phyloP scores from a whole-genome alignment of 345 rosid genomes.

The Cardamine chenopodiifolia region DNA sequence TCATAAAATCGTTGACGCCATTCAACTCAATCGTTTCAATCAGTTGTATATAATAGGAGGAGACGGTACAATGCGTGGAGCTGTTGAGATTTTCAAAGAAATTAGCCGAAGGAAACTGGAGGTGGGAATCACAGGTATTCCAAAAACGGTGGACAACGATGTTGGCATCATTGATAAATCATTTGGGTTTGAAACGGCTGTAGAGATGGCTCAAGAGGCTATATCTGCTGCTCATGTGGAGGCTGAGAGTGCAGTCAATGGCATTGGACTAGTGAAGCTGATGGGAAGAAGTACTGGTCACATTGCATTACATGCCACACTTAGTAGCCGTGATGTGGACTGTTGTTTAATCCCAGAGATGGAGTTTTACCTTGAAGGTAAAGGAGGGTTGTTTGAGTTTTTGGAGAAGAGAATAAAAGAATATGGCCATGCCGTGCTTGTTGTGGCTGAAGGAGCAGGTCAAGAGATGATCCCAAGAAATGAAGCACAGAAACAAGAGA shows the following conservation, averaged over 20 bases:
- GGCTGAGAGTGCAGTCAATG: conserved; percentile 93
- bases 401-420: conserved; percentile 55
- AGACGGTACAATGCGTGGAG: conserved; percentile 89
- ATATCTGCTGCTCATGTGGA: conserved; percentile 85
- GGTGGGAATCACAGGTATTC: conserved; percentile 66
- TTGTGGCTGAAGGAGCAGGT: conserved; percentile 92
- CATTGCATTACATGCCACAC: conserved; percentile 81
- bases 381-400: conserved; percentile 78
- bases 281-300: conserved; percentile 97
- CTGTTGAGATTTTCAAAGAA: conserved; percentile 68
- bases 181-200: conserved; percentile 93
- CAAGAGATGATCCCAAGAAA: conserved; percentile 80
- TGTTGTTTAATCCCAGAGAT: conserved; percentile 85
- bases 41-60: conserved; percentile 91
- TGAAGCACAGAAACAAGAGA: conserved; percentile 64
- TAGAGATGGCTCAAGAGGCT: conserved; percentile 88
- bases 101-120: conserved; percentile 51
- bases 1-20: conserved; percentile 65
- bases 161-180: conserved; percentile 83
- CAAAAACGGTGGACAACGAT: conserved; percentile 89
- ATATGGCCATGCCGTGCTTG: conserved; percentile 76
- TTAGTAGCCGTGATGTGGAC: conserved; percentile 94
- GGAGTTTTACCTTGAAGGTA: conserved; percentile 68
- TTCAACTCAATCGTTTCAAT: conserved; percentile 56
- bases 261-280: conserved; percentile 82